Evolutionary conservation across 2,329 filamentous ascomycete genomes (phyloP), one percentile per base, ranked within the genome.

Genomic region (Moelleriella libera): DNA sequence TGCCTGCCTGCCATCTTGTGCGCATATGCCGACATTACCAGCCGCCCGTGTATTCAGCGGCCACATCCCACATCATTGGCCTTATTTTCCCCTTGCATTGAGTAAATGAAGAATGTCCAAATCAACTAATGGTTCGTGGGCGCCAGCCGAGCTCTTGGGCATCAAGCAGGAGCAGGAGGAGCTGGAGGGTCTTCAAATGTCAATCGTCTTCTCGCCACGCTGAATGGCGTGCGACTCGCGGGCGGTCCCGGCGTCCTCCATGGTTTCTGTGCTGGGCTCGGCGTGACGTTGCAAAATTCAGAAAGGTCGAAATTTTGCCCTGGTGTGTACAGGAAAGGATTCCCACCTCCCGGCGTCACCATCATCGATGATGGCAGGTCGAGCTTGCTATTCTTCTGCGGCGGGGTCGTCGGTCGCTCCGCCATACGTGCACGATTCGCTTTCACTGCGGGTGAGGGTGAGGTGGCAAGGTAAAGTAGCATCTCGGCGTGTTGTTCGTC

Each of bases 261-360:
- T 8, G 82, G 76, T 55, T 81, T 87, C 68, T 96, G 92, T 30
- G 88, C 92, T 21, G 92, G 92, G 59, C 88, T 95, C 0, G 92
- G 92, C 6, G 92, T 95, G 62, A 97, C 90, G 66, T 97, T 96
- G 61, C 97, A 83, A 66, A 95, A 98, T 61, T 98, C 92, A 46
- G 88, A 80, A 67, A 97, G 94, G 68, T 97, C 94, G 65, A 97
- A 94, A 44, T 65, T 68, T 59, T 89, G 85, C 12, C 83, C 83
- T 0, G 90, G 90, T 1, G 90, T 97, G 52, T 78, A 81, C 46
- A 84, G 79, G 57, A 81, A 78, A 44, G 83, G 64, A 57, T 80
- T 83, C 51, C 78, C 76, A 41, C 82, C 83, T 47, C 82, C 80
- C 2, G 86, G 86, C 9, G 87, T 92, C n/a, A 79, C 83, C 85